Percentiles rank a stretch among this genome's conserved stretches.
These are phyloP conservation scores for Carallia pectinifolia DNA, from an alignment of 345 rosid genomes.

Conservation along the genomic window DNA sequence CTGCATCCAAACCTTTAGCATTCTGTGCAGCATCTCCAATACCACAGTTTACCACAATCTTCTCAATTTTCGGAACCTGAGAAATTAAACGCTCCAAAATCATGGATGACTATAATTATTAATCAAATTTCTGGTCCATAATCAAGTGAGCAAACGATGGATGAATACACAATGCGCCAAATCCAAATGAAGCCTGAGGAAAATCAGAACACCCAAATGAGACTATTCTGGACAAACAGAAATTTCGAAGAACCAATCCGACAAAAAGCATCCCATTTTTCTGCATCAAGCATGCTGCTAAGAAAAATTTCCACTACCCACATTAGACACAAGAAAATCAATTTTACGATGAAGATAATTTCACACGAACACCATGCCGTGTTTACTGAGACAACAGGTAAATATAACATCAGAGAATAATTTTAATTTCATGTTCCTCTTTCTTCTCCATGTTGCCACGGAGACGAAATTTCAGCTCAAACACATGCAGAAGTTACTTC, in stretches of 20 bases:
- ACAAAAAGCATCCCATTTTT: neutral
- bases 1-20: slow-evolving; percentile 86
- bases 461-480: no score
- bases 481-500: no score
- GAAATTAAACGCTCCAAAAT: neutral
- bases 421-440: no score
- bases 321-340: neutral
- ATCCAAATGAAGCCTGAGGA: neutral
- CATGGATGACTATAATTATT: no score
- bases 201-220: neutral
- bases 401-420: no score
- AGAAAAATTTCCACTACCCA: neutral
- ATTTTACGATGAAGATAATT: no score
- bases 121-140: no score
- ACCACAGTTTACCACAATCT: slow-evolving; percentile 93
- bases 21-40: slow-evolving; percentile 96
- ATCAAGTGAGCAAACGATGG: no score
- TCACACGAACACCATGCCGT: no score
- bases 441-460: no score
- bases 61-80: slow-evolving; percentile 81
- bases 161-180: no score
- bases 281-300: neutral
- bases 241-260: neutral
- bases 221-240: neutral
- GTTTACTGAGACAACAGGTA: no score